Conservation (phyloP, 352 stramenopile genomes). For the Pythium myriotylum region DNA sequence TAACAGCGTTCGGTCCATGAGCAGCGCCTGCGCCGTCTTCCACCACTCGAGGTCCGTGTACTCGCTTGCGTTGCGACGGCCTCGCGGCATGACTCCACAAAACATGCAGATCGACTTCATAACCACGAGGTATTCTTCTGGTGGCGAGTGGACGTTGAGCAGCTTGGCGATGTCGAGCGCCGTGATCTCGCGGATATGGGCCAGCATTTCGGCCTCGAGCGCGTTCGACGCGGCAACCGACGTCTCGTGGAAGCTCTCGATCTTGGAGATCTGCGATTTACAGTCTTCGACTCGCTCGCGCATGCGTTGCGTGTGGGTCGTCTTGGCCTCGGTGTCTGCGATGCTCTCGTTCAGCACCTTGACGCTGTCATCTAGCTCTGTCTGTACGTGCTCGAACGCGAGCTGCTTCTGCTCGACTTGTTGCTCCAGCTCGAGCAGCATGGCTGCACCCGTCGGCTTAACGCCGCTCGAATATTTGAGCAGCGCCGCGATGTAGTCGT, state of each 20-base stretch:
- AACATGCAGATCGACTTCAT: slow-evolving; percentile 81
- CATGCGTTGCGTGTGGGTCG: slow-evolving; percentile 40
- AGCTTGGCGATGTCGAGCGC: slow-evolving; percentile 71
- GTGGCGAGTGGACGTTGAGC: slow-evolving; percentile 59
- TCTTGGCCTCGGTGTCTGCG: slow-evolving; percentile 74
- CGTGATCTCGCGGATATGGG: slow-evolving; percentile 67
- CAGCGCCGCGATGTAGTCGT: slow-evolving; percentile 48
- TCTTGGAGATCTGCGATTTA: slow-evolving; percentile 49
- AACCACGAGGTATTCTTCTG: slow-evolving; percentile 49
- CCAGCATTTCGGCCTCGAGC: slow-evolving; percentile 64
- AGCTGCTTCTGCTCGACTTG: slow-evolving; percentile 29
- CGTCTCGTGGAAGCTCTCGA: slow-evolving; percentile 49
- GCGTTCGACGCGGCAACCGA: slow-evolving; percentile 52
- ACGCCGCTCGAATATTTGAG: slow-evolving; percentile 43
- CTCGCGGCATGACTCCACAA: slow-evolving; percentile 56
- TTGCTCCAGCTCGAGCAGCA: slow-evolving; percentile 2
- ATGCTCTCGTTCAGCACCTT: slow-evolving; percentile 67
- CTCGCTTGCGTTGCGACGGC: slow-evolving; percentile 53
- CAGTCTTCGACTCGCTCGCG: slow-evolving; percentile 62
- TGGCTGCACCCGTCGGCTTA: not conserved
- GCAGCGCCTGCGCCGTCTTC: slow-evolving; percentile 73
- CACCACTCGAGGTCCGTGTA: slow-evolving; percentile 83
- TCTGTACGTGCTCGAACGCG: slow-evolving; percentile 13
- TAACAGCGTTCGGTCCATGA: slow-evolving; percentile 78
- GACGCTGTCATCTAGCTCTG: slow-evolving; percentile 49